Percentiles rank a stretch among this genome's conserved stretches.
phyloP scores from a whole-genome alignment of 257 asterid genomes.

The Nicotiana sylvestris region DNA sequence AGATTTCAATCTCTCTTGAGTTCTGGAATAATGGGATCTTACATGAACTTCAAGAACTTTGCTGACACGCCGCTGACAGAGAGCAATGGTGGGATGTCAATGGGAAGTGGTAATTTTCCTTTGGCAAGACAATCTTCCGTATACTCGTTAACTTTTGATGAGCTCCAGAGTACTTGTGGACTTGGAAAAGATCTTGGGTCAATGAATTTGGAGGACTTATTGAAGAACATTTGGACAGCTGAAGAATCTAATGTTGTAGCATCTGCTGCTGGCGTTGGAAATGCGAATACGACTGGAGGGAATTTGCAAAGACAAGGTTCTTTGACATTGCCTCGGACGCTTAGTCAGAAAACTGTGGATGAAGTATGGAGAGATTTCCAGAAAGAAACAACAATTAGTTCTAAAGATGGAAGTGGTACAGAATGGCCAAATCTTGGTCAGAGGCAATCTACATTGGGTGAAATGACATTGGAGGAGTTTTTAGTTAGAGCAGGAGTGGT shows the following conservation, averaged over 20 bases:
- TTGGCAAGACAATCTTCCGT: constrained; percentile 73
- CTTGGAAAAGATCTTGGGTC: constrained; percentile 80
- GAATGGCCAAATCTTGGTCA: constrained; percentile 38
- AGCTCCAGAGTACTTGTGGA: constrained; percentile 70
- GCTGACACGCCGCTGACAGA: constrained; percentile 50
- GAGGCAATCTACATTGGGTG: constrained; percentile 74
- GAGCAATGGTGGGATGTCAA: constrained; percentile 38
- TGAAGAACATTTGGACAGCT: constrained; percentile 81
- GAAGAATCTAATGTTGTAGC: constrained; percentile 58
- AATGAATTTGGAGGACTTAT: constrained; percentile 87
- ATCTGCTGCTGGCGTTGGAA: constrained; percentile 34
- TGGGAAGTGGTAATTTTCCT: constrained; percentile 28
- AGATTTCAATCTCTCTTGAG: constrained; percentile 15
- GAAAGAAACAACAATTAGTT: constrained; percentile 40
- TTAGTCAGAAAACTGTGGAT: constrained; percentile 79
- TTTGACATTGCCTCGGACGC: constrained; percentile 68
- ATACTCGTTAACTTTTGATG: constrained; percentile 78
- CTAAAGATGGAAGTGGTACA: constrained; percentile 30
- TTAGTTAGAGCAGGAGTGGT: constrained; percentile 73
- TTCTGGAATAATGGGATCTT: constrained; percentile 55
- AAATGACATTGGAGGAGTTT: constrained; percentile 82
- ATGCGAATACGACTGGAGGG: constrained; percentile 34
- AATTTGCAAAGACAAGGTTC: constrained; percentile 82
- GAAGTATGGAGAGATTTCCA: constrained; percentile 77
- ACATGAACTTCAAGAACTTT: constrained; percentile 66